phyloP scores from a whole-genome alignment of 192 early-diverging fungal genomes.

The Podila clonocystis region DNA sequence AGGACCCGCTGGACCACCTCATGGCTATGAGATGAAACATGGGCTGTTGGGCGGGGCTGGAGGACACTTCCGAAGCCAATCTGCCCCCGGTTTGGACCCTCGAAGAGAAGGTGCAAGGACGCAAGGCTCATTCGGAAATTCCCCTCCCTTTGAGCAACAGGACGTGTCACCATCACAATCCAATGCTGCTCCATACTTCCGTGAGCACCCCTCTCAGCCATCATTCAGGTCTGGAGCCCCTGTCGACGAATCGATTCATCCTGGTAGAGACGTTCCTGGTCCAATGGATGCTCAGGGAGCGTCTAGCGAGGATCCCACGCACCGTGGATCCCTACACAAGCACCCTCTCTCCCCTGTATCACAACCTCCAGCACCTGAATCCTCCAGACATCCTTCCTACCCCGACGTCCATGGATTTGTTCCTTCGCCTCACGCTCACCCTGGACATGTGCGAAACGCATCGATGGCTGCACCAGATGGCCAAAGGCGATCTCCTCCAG shows the following conservation, averaged over 20 bases:
- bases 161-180: slow-evolving; percentile 7
- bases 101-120: slow-evolving; percentile 13
- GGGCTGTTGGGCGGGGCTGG: slow-evolving; percentile 9
- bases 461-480: not conserved
- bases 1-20: no score
- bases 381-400: not conserved
- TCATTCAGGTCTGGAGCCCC: slow-evolving; percentile 7
- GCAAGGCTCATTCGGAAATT: not conserved
- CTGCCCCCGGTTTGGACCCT: slow-evolving; percentile 44
- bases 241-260: not conserved
- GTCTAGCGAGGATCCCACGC: not conserved
- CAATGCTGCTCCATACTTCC: slow-evolving; percentile 10
- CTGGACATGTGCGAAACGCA: not conserved
- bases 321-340: slow-evolving; percentile 17
- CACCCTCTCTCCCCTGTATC: slow-evolving; percentile 28
- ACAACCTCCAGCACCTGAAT: slow-evolving; percentile 4
- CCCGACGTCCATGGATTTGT: slow-evolving; percentile 1
- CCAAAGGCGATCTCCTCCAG: no score
- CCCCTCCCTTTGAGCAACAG: slow-evolving; percentile 35
- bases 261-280: not conserved
- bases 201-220: slow-evolving; percentile 16
- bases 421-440: slow-evolving; percentile 5
- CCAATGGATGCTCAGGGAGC: not conserved
- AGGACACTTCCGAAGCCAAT: slow-evolving; percentile 47
- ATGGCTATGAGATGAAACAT: slow-evolving; percentile 20